Evolutionary conservation across 2,329 filamentous ascomycete species (phyloP).

Genomic region (Zalaria obscura): DNA sequence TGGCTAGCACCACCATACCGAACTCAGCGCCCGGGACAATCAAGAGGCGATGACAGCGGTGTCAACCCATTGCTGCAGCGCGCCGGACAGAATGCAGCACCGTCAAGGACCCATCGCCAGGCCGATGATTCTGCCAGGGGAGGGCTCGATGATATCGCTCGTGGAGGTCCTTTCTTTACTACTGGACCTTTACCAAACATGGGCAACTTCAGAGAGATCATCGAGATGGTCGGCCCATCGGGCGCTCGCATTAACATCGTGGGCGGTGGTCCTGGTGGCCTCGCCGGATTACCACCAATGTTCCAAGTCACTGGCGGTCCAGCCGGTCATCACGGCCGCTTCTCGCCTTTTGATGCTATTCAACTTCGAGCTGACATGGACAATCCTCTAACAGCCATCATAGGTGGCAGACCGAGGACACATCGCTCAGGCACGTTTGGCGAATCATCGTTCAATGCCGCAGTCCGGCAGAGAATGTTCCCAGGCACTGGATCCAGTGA

Average conservation of each 20-base stretch:
- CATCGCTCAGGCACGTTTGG: too few relatives aligned
- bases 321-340: not conserved
- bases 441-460: too few relatives aligned
- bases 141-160: not conserved
- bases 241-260: slow-evolving; percentile 4
- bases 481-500: slow-evolving; percentile 24
- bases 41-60: slow-evolving; percentile 57
- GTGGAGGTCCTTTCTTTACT: slow-evolving; percentile 3
- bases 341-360: too few relatives aligned
- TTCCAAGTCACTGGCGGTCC: slow-evolving; percentile 5
- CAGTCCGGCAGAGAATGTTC: too few relatives aligned
- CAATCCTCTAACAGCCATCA: too few relatives aligned
- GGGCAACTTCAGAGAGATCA: slow-evolving; percentile 1
- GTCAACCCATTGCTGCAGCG: slow-evolving; percentile 69
- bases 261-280: not conserved
- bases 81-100: slow-evolving; percentile 3
- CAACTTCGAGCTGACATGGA: too few relatives aligned
- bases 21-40: slow-evolving; percentile 23
- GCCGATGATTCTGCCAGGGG: not conserved
- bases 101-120: not conserved
- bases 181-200: not conserved
- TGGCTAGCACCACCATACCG: slow-evolving; percentile 13
- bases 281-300: slow-evolving; percentile 6
- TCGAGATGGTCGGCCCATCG: slow-evolving; percentile 6
- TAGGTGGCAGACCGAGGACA: too few relatives aligned